phyloP scores from a whole-genome alignment of 768 basidiomycete genomes.

The Xerocomus potaroensis region DNA sequence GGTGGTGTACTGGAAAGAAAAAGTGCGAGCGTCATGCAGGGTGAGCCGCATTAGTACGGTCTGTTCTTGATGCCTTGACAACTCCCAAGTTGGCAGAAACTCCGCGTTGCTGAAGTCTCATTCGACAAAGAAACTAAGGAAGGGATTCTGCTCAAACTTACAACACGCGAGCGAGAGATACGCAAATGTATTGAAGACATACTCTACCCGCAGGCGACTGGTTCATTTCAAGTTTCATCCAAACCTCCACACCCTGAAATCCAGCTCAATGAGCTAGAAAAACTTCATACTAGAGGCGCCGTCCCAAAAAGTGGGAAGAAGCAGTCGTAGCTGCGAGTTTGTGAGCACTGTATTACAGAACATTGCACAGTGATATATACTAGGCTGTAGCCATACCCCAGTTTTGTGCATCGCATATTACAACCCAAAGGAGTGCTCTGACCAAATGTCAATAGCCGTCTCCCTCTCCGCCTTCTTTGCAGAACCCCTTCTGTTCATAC shows the following conservation, averaged over 20 bases:
- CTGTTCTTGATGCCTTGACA: slow-evolving; percentile 4
- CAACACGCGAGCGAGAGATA: slow-evolving; percentile 72
- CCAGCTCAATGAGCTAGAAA: slow-evolving; percentile 45
- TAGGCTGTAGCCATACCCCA: slow-evolving; percentile 14
- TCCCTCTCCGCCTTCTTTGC: slow-evolving; percentile 93
- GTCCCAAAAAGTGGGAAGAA: slow-evolving; percentile 63
- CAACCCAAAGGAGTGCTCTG: too few species aligned
- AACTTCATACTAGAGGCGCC: slow-evolving; percentile 31
- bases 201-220: slow-evolving; percentile 44
- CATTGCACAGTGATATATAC: slow-evolving; percentile 8
- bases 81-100: slow-evolving; percentile 65
- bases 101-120: slow-evolving; percentile 65
- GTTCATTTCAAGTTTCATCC: slow-evolving; percentile 30
- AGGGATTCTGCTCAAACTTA: slow-evolving; percentile 59
- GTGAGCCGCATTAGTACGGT: slow-evolving; percentile 35
- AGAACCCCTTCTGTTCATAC: slow-evolving; percentile 83
- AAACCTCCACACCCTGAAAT: slow-evolving; percentile 34
- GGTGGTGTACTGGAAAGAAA: slow-evolving; percentile 78
- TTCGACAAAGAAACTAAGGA: slow-evolving; percentile 77
- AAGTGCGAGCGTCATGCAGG: slow-evolving; percentile 78
- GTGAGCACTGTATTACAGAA: background rate
- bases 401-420: too few species aligned
- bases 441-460: slow-evolving; percentile 87
- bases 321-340: slow-evolving; percentile 28
- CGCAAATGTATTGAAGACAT: slow-evolving; percentile 75